phyloP scores from a whole-genome alignment of 805 yeast genomes.

The Torulaspora indica region DNA sequence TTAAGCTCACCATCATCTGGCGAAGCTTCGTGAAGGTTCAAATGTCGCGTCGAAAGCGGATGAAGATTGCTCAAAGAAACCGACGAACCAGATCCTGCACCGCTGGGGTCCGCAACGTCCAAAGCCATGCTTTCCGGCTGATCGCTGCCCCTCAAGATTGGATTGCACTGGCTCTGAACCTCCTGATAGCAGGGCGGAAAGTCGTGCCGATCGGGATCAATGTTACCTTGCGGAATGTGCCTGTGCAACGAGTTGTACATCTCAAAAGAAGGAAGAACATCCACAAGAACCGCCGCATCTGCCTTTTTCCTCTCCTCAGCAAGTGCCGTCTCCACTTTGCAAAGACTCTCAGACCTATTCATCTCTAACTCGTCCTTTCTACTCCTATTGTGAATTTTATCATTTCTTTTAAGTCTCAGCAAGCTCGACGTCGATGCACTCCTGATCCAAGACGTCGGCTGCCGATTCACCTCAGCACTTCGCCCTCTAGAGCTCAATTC shows the following conservation, averaged over 20 bases:
- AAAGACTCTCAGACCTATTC: slow-evolving; percentile 2
- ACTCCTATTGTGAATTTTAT: not conserved
- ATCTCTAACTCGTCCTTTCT: not conserved
- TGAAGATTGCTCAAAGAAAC: slow-evolving; percentile 15
- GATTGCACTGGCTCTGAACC: slow-evolving; percentile 16
- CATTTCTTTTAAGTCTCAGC: slow-evolving; percentile 7
- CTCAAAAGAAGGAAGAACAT: slow-evolving; percentile 63
- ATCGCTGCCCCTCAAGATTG: slow-evolving; percentile 15
- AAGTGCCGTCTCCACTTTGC: slow-evolving; percentile 2
- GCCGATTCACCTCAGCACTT: slow-evolving; percentile 3
- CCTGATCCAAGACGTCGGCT: slow-evolving; percentile 19
- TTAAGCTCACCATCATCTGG: slow-evolving; percentile 8
- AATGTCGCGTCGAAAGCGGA: slow-evolving; percentile 22
- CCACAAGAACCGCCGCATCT: slow-evolving; percentile 37
- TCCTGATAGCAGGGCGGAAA: slow-evolving; percentile 37
- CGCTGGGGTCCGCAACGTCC: slow-evolving; percentile 3
- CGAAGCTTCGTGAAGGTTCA: slow-evolving; percentile 7
- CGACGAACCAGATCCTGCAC: slow-evolving; percentile 7
- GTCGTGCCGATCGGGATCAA: slow-evolving; percentile 30
- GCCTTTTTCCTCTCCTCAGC: slow-evolving; percentile 4
- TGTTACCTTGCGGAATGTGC: slow-evolving; percentile 41
- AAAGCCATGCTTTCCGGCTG: slow-evolving; percentile 12
- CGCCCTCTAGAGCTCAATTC: slow-evolving; percentile 7
- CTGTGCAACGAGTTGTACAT: slow-evolving; percentile 50
- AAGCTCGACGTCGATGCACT: slow-evolving; percentile 28